Conservation (phyloP, 139 green algal species). For the Penium margaritaceum region DNA sequence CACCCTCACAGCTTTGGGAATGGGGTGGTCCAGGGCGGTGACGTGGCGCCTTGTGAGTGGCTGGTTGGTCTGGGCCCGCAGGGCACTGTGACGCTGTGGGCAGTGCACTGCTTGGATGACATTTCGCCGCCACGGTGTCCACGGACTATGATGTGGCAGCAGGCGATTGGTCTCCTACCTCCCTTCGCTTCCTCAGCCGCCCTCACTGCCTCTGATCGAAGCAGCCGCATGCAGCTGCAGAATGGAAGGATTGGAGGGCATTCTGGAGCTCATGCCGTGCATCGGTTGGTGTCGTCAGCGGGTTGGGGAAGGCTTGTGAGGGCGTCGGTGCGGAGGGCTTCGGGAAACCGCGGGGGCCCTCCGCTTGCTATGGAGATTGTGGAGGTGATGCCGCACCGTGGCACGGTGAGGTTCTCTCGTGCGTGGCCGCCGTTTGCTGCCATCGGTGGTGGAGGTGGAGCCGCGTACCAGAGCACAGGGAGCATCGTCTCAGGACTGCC, state of each 20-base stretch:
- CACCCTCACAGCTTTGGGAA: too few species aligned
- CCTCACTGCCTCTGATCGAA: too few species aligned
- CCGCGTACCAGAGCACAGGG: background rate
- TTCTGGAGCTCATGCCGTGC: too few species aligned
- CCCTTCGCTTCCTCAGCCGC: background rate
- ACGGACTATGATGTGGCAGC: conserved; percentile 17
- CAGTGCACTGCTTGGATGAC: conserved; percentile 14
- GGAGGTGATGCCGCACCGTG: background rate
- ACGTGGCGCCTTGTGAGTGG: conserved; percentile 27
- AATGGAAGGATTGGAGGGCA: too few species aligned
- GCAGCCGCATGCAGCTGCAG: too few species aligned
- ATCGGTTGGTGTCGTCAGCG: too few species aligned
- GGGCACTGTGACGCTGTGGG: conserved; percentile 14
- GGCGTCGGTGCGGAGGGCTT: too few species aligned
- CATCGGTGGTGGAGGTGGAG: background rate
- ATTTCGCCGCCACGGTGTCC: conserved; percentile 7
- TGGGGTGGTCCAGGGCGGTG: background rate
- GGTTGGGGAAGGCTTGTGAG: too few species aligned
- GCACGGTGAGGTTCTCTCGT: background rate
- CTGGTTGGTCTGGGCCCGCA: conserved; percentile 3
- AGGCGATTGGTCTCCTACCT: conserved; percentile 11
- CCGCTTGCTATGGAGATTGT: conserved; percentile 13
- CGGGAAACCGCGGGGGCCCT: too few species aligned
- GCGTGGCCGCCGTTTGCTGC: conserved; percentile 10
- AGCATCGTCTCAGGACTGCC: too few species aligned